Evolutionary conservation across 2,329 filamentous ascomycete species (phyloP).

Genomic region (Aspergillus sp.): DNA sequence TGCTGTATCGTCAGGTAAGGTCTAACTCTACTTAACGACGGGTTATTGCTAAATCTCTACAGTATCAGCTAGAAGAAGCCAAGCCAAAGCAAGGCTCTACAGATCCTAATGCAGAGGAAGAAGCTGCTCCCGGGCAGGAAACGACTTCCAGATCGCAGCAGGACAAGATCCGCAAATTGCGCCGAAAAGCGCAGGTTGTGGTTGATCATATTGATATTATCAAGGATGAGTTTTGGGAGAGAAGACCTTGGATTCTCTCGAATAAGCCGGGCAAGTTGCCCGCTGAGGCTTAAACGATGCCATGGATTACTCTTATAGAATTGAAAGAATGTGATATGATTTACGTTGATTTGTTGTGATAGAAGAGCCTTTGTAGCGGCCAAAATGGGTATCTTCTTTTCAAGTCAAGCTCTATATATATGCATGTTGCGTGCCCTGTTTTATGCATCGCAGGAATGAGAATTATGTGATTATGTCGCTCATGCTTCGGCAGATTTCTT

Average conservation of each 20-base stretch:
- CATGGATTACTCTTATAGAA: slow-evolving; percentile 1
- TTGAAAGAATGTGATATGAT: not conserved
- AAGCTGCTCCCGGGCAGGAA: slow-evolving; percentile 28
- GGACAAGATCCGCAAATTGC: slow-evolving; percentile 77
- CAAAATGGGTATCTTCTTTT: slow-evolving; percentile 29
- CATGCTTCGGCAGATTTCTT: slow-evolving; percentile 8
- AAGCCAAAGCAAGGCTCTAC: slow-evolving; percentile 25
- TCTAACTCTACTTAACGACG: not conserved
- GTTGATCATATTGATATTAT: slow-evolving; percentile 91
- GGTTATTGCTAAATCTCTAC: not conserved
- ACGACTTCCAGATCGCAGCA: slow-evolving; percentile 69
- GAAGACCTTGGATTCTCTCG: slow-evolving; percentile 76
- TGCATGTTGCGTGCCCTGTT: no score
- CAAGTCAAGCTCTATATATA: no score
- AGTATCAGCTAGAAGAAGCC: slow-evolving; percentile 67
- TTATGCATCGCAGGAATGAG: slow-evolving; percentile 1
- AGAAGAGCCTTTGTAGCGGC: slow-evolving; percentile 10
- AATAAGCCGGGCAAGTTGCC: slow-evolving; percentile 68
- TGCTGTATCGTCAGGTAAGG: slow-evolving; percentile 73
- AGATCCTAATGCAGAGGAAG: not conserved
- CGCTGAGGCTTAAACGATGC: slow-evolving; percentile 29
- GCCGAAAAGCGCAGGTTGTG: slow-evolving; percentile 73
- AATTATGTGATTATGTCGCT: not conserved
- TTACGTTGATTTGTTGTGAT: slow-evolving; percentile 10
- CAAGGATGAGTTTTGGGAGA: slow-evolving; percentile 89